These are phyloP conservation scores for Teratosphaeria pseudoeucalypti DNA, from an alignment of 2,329 filamentous ascomycete species.

Conservation along the genomic window DNA sequence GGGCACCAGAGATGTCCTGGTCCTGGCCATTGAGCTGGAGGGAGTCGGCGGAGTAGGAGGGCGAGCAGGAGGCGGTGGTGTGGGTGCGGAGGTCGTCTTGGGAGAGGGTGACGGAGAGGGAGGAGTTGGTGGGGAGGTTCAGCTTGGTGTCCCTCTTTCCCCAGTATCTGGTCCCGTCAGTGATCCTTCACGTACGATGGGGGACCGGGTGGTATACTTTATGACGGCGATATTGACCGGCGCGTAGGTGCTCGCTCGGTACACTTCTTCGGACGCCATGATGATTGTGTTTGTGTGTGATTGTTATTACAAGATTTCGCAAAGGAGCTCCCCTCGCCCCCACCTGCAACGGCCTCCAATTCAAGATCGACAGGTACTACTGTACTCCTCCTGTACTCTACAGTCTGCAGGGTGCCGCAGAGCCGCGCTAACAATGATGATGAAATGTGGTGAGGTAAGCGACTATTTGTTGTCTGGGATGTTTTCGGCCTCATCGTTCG, in stretches of 20 bases:
- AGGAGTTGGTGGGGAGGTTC: conserved; percentile 75
- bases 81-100: conserved; percentile 89
- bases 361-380: not conserved
- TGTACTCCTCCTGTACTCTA: not conserved
- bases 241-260: conserved; percentile 89
- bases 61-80: conserved; percentile 86
- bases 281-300: conserved; percentile 1
- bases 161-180: conserved; percentile 60
- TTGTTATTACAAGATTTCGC: not conserved
- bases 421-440: conserved; percentile 1
- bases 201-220: conserved; percentile 49
- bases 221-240: conserved; percentile 98
- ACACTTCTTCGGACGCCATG: conserved; percentile 47
- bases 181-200: not conserved
- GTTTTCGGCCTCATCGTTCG: not conserved
- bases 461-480: not conserved
- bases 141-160: conserved; percentile 89
- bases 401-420: not conserved
- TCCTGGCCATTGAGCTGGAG: conserved; percentile 74
- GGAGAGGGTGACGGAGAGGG: conserved; percentile 89
- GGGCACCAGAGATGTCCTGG: conserved; percentile 76
- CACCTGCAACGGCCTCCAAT: not conserved
- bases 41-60: conserved; percentile 56
- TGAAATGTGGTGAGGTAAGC: not conserved
- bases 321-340: not conserved